Evolutionary conservation across 1,284 basidiomycete genomes (phyloP), one percentile per base, ranked within the genome.

Genomic region (Ganoderma sinense): DNA sequence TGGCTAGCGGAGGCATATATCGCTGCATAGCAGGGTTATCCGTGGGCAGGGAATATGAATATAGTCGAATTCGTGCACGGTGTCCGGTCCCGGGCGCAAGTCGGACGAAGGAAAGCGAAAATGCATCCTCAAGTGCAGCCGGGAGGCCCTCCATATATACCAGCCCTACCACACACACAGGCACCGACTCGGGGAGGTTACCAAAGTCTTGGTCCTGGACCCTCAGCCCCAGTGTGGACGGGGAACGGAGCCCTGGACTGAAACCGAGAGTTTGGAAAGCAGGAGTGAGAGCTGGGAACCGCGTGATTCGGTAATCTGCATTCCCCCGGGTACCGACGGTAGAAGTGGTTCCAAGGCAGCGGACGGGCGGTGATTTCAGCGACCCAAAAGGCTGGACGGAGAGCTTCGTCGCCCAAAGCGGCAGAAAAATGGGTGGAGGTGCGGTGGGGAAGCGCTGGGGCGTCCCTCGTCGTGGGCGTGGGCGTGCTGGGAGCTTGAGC

Each of bases 231-330:
- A 59, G 33, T 8, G 23, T 51, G 48, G 18, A 59, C 11, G 33
- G 56, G n/a, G 3, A 39, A 51, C 48, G 23, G 48, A 51, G 23
- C 11, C 48, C 11, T 51, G 23, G 23, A 23, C 3, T 51, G 48
- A 51, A 43, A 61, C 59, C 39, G 59, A 61, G n/a, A 13, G 59
- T 43, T 40, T 61, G 59, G 59, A n/a, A 41, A 36, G 39, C 20
- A 36, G 58, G 20, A 13, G 33, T 39, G 58, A 23, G 58, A 36
- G 58, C 11, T 60, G 56, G 20, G 58, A 40, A 59, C 36, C n/a
- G 29, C 23, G 36, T 8, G 10, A 59, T 39, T 33, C 65, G 58
- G 69, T 61, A 64, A 65, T 67, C 64, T 33, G 62, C 43, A 39
- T 7, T 23, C 26, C 33, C 26, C 65, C 62, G 62, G 58, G 26